phyloP scores from a whole-genome alignment of 2,329 filamentous ascomycete genomes.

The Pleoardoris graminearum region DNA sequence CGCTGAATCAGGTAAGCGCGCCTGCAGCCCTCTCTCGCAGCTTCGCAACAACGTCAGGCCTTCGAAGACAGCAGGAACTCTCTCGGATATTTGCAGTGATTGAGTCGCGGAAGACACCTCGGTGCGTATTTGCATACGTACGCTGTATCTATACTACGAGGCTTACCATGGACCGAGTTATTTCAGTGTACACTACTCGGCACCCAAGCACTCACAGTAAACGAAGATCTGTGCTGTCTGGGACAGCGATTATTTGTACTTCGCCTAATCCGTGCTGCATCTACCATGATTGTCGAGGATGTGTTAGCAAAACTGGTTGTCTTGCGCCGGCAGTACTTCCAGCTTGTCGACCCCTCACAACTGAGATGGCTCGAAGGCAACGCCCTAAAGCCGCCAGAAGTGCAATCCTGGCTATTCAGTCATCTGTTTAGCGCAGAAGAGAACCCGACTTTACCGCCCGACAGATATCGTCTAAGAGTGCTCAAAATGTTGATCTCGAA shows the following conservation, averaged over 20 bases:
- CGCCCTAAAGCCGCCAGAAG: constrained; percentile 61
- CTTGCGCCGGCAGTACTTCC: constrained; percentile 77
- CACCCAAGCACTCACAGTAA: too few species aligned
- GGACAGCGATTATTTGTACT: background rate
- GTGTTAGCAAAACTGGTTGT: constrained; percentile 26
- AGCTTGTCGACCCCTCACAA: constrained; percentile 65
- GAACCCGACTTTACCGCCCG: constrained; percentile 63
- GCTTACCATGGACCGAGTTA: background rate
- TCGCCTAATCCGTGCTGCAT: background rate
- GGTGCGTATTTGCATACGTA: background rate
- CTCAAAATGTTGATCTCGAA: constrained; percentile 72
- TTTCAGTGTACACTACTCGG: background rate
- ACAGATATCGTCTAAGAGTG: constrained; percentile 69
- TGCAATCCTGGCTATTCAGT: constrained; percentile 69
- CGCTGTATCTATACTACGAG: background rate
- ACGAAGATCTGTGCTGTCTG: too few species aligned
- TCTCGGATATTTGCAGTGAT: background rate
- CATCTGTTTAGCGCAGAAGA: constrained; percentile 66
- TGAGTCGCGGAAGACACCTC: background rate
- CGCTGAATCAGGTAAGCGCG: constrained; percentile 30
- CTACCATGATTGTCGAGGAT: background rate
- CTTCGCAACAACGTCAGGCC: constrained; percentile 6
- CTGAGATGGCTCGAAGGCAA: constrained; percentile 66
- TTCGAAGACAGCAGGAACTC: background rate
- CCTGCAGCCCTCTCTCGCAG: background rate